Base-by-base conservation (phyloP, 2,329 filamentous ascomycete genomes). In the Pyricularia grisea region DNA sequence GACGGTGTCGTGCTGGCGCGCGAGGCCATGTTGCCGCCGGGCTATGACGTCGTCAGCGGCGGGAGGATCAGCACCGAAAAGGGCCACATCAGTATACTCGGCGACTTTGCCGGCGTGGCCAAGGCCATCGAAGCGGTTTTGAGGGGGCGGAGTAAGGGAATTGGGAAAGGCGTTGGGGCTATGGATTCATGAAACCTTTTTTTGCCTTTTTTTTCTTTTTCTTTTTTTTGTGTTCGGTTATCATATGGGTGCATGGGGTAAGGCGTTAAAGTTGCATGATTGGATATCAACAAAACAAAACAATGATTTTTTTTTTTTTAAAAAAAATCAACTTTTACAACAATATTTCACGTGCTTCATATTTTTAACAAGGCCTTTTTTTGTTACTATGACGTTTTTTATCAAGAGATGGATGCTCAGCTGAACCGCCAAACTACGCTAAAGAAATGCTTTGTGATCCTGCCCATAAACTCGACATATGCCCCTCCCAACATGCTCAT, bases 1-100 rank as follows among this genome's bases (percentile, higher is more conserved):
- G 94, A 98, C 76, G 94, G 94, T 0, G 94, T 98, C 0, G 93
- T 94, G 68, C 84, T 97, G 7, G 92, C 94, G 0, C 88, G 88
- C 67, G 92, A 94, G 71, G 91, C 93, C 0, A 94, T 96, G 92
- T 79, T 96, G 63, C 94, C 94, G 0, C 80, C 86, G 2, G 93
- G 93, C 0, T 97, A 97, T 76, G 84, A 86, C 66, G 82, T 91
- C 50, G 92, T 90, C 1, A 87, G 85, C 65, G 90, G 89, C 14
- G 93, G 93, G 0, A 82, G 92, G 23, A 87, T 97, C 14, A 90
- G 88, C 73, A 93, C 90, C 68, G 92, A 97, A 72, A 84, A 93
- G 3, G 94, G 94, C 0, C 94, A 98, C 80, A 90, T 97, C 50
- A 93, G 92, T 0, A 83, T 98, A 75, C 78, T 97, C 36, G 94